phyloP scores from a whole-genome alignment of 108 stramenopile species.

The Cyclostephanos invisitatus region DNA sequence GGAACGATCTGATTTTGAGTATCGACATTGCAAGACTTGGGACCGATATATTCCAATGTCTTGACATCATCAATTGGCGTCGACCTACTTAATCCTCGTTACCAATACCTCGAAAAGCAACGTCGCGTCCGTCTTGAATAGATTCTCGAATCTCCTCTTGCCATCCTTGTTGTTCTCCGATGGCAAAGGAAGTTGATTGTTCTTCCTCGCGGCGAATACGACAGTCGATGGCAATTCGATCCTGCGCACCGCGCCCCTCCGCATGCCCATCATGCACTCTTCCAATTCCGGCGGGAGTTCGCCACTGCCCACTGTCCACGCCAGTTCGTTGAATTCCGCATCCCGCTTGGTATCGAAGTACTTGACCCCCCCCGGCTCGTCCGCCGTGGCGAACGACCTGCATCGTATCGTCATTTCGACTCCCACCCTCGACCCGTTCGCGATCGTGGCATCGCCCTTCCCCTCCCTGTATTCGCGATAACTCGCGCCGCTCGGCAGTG shows the following conservation, averaged over 20 bases:
- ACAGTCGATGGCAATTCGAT: slow-evolving; percentile 71
- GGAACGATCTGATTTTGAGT: background rate
- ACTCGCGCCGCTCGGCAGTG: slow-evolving; percentile 57
- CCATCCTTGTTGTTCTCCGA: slow-evolving; percentile 72
- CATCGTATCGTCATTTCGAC: slow-evolving; percentile 82
- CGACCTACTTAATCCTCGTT: slow-evolving; percentile 63
- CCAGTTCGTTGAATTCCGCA: slow-evolving; percentile 77
- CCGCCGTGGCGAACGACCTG: slow-evolving; percentile 65
- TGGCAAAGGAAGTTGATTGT: slow-evolving; percentile 56
- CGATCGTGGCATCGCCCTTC: slow-evolving; percentile 54
- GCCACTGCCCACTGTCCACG: slow-evolving; percentile 67
- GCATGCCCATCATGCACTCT: slow-evolving; percentile 73
- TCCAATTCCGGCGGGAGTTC: slow-evolving; percentile 64
- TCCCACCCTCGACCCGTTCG: slow-evolving; percentile 65
- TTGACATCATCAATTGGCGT: background rate
- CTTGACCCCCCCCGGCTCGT: slow-evolving; percentile 77
- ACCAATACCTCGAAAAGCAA: slow-evolving; percentile 74
- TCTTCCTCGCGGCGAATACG: slow-evolving; percentile 64
- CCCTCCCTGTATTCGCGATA: slow-evolving; percentile 76
- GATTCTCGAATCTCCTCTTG: slow-evolving; percentile 56
- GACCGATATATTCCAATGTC: background rate
- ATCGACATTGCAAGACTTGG: background rate
- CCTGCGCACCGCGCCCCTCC: slow-evolving; percentile 48
- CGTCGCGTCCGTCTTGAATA: slow-evolving; percentile 82
- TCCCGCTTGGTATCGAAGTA: slow-evolving; percentile 71